These are phyloP conservation scores for Choiromyces venosus DNA, from an alignment of 495 filamentous ascomycete species.

Conservation along the genomic window DNA sequence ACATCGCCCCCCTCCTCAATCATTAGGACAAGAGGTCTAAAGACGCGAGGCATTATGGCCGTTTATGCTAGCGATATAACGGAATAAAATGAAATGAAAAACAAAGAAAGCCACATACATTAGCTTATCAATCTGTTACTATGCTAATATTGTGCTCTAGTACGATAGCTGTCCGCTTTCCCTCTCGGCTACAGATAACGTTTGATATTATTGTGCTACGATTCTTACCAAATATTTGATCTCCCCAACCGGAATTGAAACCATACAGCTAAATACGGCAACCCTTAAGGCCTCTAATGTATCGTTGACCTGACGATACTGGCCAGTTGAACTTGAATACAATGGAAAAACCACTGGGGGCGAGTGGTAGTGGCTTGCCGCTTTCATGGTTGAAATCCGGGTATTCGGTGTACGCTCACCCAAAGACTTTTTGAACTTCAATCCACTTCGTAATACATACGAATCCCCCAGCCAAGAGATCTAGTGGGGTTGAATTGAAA, in stretches of 20 bases:
- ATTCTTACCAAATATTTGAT: constrained; percentile 1
- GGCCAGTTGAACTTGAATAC: not conserved
- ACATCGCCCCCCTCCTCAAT: not conserved
- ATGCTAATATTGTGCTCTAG: not conserved
- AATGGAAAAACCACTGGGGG: not conserved
- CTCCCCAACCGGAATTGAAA: not conserved
- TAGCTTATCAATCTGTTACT: not conserved
- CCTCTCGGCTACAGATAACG: not conserved
- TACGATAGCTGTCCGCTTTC: not conserved
- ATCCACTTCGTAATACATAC: constrained; percentile 2
- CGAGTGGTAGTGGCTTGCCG: not conserved
- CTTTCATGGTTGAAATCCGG: not conserved
- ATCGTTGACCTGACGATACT: not conserved
- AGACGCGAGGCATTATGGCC: not conserved
- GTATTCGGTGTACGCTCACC: not conserved
- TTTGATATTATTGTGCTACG: not conserved
- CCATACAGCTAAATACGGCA: not conserved
- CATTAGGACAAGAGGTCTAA: not conserved
- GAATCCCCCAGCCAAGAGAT: not conserved
- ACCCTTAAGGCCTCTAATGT: not conserved
- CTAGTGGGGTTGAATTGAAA: not conserved
- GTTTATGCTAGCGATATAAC: not conserved
- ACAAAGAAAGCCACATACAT: not conserved
- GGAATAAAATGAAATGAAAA: not conserved
- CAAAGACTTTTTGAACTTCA: not conserved